These are phyloP conservation scores for Berkeleyomyces rouxiae DNA, from an alignment of 2,329 filamentous ascomycete genomes.

Conservation along the genomic window DNA sequence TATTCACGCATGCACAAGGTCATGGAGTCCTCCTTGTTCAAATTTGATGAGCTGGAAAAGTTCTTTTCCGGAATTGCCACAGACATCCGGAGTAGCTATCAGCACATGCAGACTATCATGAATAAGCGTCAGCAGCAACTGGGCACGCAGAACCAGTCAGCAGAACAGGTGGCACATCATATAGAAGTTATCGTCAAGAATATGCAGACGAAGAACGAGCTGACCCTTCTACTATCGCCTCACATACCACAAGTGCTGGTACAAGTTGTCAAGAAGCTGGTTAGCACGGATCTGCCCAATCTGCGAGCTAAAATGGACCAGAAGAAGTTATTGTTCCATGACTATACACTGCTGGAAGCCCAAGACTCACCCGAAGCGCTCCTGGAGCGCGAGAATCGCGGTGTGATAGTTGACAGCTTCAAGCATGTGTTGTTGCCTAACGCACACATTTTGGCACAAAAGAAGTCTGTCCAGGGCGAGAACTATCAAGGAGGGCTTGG, in stretches of 20 bases:
- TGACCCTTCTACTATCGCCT: conserved; percentile 33
- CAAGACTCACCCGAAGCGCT: conserved; percentile 36
- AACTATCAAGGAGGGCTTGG: conserved; percentile 8
- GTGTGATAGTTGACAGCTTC: conserved; percentile 37
- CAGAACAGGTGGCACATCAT: conserved; percentile 22
- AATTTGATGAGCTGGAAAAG: conserved; percentile 44
- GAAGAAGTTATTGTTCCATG: conserved; percentile 53
- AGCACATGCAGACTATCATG: conserved; percentile 9
- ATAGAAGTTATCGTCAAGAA: conserved; percentile 29
- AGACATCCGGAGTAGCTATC: conserved; percentile 32
- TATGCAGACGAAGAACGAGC: conserved; percentile 33
- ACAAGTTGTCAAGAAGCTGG: conserved; percentile 46
- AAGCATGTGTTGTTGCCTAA: conserved; percentile 36
- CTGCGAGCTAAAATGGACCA: conserved; percentile 46
- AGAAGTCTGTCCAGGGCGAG: conserved; percentile 16
- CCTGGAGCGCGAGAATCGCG: conserved; percentile 22
- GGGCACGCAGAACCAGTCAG: conserved; percentile 12
- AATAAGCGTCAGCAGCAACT: not conserved
- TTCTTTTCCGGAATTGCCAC: conserved; percentile 34
- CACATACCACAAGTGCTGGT: conserved; percentile 32
- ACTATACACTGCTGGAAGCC: conserved; percentile 53
- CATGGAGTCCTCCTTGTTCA: conserved; percentile 35
- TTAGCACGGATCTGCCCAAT: conserved; percentile 39
- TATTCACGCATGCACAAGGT: conserved; percentile 38
- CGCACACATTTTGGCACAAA: conserved; percentile 12